phyloP scores from a whole-genome alignment of 768 basidiomycete species.

The Mrakia gelida region DNA sequence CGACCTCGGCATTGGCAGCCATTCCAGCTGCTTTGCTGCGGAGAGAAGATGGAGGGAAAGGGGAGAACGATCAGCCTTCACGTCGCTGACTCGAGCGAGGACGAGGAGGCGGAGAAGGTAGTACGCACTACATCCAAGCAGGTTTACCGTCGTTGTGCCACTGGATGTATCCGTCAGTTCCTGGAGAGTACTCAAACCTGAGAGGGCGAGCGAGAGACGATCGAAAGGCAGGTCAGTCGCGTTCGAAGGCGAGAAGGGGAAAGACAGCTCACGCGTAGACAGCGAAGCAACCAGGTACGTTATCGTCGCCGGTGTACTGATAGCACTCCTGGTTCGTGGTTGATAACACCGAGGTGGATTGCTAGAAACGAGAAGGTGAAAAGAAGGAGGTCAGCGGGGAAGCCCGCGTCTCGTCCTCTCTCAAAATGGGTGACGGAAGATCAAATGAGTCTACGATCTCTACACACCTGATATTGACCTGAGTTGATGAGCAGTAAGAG shows the following conservation, averaged over 20 bases:
- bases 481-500: too few relatives aligned
- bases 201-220: too few relatives aligned
- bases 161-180: constrained; percentile 23
- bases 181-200: constrained; percentile 16
- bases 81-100: too few relatives aligned
- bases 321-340: constrained; percentile 67
- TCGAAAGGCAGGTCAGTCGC: too few relatives aligned
- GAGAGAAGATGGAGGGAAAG: background rate
- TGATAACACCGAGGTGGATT: constrained; percentile 70
- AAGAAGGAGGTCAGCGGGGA: too few relatives aligned
- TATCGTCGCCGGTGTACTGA: constrained; percentile 47
- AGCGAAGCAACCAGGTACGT: constrained; percentile 52
- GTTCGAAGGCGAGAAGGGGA: background rate
- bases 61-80: background rate
- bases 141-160: constrained; percentile 28
- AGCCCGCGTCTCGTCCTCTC: too few relatives aligned
- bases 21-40: constrained; percentile 55
- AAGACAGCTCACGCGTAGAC: constrained; percentile 59
- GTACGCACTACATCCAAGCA: constrained; percentile 48
- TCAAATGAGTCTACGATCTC: too few relatives aligned
- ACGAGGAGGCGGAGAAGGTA: too few relatives aligned
- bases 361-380: constrained; percentile 39
- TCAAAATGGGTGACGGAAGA: too few relatives aligned
- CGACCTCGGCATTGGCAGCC: constrained; percentile 55
- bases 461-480: too few relatives aligned